These are phyloP conservation scores for Vaccinium darrowii DNA, from an alignment of 148 eudicot species.

Conservation along the genomic window DNA sequence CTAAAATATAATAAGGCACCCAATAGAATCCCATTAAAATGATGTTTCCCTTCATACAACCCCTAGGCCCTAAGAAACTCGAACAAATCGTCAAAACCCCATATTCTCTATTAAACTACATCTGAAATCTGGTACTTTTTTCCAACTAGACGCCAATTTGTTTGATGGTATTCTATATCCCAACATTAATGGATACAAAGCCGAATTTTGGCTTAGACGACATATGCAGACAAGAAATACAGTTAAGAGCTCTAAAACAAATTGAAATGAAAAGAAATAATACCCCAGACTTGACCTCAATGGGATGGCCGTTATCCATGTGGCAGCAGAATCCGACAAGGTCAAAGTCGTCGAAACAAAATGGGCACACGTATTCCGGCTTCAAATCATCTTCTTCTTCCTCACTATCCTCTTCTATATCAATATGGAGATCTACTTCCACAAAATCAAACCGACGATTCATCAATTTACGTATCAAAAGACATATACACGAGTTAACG, in stretches of 20 bases:
- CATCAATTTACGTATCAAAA: background rate
- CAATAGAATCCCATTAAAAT: background rate
- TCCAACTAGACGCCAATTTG: background rate
- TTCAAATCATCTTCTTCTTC: conserved; percentile 34
- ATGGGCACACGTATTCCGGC: conserved; percentile 55
- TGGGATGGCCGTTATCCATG: conserved; percentile 55
- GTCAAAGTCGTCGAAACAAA: conserved; percentile 62
- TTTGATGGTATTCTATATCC: background rate
- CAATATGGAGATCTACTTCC: conserved; percentile 31
- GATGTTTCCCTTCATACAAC: background rate
- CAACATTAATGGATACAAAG: background rate
- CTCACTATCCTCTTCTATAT: conserved; percentile 39
- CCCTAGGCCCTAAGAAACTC: background rate
- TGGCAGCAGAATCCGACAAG: conserved; percentile 67
- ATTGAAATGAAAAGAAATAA: conserved; percentile 14
- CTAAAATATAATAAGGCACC: background rate
- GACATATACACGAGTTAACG: background rate
- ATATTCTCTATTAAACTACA: background rate
- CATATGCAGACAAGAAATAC: background rate
- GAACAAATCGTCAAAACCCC: background rate
- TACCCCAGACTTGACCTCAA: conserved; percentile 63
- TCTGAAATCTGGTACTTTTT: background rate
- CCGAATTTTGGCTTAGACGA: background rate
- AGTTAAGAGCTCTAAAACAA: background rate
- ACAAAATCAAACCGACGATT: conserved; percentile 13